Evolutionary conservation across 2,329 filamentous ascomycete genomes (phyloP), one percentile per base, ranked within the genome.

Genomic region (Onygena corvina): DNA sequence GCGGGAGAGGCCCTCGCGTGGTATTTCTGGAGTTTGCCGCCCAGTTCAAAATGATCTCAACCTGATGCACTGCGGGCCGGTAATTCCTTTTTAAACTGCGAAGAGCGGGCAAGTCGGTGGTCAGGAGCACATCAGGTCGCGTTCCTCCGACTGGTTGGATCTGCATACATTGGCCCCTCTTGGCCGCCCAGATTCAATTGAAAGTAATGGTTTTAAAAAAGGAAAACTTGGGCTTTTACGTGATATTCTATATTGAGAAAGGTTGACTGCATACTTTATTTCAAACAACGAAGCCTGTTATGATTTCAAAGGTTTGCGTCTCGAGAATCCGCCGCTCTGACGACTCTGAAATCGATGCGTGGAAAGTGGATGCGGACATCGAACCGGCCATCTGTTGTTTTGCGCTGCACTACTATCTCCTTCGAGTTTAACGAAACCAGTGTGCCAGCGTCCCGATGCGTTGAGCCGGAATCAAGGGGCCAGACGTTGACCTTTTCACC

Each of bases 391-490:
- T 62, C 64, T 51, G 64, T 63, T 2, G 67, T 68, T 50, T 63
- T 59, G 11, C 72, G 70, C 60, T 79, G 74, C 53, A 83, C 67
- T 1, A 82, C 79, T 5, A 80, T 69, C 67, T 84, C 78, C 40
- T 69, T 64, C 18, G 59, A 59, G 36, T 68, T 68, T 46, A 84
- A 58, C 21, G 69, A 68, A 11, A 81, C 65, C 52, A 85, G 64
- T 35, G 50, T 65, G 0, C 82, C 82, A 1, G 61, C 59, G 58
- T 85, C 81, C 54, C 71, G 75, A 59, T 80, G 71, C n/a, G 61
- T 70, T 47, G 66, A 71, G 4, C 81, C 81, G 38, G 75, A 75
- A 60, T 86, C 81, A 1, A 72, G 75, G 3, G 81, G 82, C 69
- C 73, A 79, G 21, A 84, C 63, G 59, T 72, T 67, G 2, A 86